Percentiles rank a stretch among this genome's conserved stretches.
Evolutionary conservation across 306 rosid species (phyloP).

Genomic region (Prunus kanzakura): DNA sequence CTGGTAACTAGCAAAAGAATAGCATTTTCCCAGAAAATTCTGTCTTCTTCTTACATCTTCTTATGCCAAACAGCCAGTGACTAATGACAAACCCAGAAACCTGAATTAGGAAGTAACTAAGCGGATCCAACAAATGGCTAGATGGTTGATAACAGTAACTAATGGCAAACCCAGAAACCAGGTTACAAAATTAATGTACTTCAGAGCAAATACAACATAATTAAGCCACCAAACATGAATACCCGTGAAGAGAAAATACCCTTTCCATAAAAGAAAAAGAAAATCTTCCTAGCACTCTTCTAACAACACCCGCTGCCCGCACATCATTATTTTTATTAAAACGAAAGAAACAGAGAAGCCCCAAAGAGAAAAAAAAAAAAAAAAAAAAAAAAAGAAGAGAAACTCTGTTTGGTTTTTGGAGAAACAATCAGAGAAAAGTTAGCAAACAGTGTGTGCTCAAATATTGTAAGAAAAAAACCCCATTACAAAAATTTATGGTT

Average conservation of each 20-base stretch:
- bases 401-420: background rate
- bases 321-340: too few relatives aligned
- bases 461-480: background rate
- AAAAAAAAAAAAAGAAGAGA: too few relatives aligned
- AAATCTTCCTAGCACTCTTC: too few relatives aligned
- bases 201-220: background rate
- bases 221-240: background rate
- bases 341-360: too few relatives aligned
- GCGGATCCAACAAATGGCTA: background rate
- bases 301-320: too few relatives aligned
- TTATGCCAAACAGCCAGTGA: background rate
- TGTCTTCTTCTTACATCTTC: too few relatives aligned
- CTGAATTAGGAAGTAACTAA: too few relatives aligned
- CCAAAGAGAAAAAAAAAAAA: too few relatives aligned
- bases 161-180: background rate
- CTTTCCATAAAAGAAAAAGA: background rate
- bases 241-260: slow-evolving; percentile 8
- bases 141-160: background rate
- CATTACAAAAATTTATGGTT: background rate
- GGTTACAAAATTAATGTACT: background rate
- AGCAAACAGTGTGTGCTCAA: background rate
- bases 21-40: too few relatives aligned
- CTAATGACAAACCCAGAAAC: background rate
- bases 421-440: background rate
- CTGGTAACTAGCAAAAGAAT: too few relatives aligned